Evolutionary conservation across 805 yeast genomes (phyloP), one percentile per base, ranked within the genome.

Genomic region (Candida vaughaniae): DNA sequence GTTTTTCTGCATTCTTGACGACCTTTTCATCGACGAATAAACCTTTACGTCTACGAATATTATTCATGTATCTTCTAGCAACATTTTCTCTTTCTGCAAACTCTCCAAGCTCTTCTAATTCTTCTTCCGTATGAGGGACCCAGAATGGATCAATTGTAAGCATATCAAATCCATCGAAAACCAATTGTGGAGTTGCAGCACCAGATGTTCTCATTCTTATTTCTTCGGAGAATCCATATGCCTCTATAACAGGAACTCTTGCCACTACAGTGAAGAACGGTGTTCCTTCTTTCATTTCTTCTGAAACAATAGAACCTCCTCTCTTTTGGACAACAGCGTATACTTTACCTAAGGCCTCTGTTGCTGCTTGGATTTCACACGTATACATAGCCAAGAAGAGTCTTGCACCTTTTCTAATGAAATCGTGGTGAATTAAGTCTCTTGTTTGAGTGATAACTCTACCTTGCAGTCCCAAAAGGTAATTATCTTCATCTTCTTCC

Each of bases 61-160:
- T 66, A 46, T 87, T 88, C 82, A 93, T 85, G 56, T 91, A 90
- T 54, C 73, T 73, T 56, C 95, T 76, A 0, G 97, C 98, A 45
- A 90, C 69, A 53, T 93, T 93, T 52, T 88, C 98, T 51, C 85
- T 76, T 49, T 93, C 99, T 1, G 96, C 95, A 47, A 77, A 76
- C 46, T 87, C 96, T 18, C 99, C 99, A 30, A 87, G 67, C 41
- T 88, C 95, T 57, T 93, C 98, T 31, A 93, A 62, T 58, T 93
- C 99, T 58, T 89, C 97, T 51, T 87, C 97, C 0, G 99, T 93
- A 3, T 93, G 86, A 10, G 99, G 99, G 11, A 93, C 95, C 99
- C 99, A 93, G 71, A 85, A 93, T 30, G 99, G 99, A 68, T 93
- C 98, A 47, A 84, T 77, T 46, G 89, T 95, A 35, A 91, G 77